A percentile compares a stretch with the other conserved stretches of the same genome.
phyloP scores from a whole-genome alignment of 2,329 filamentous ascomycete genomes.

The Penicillium digitatum region DNA sequence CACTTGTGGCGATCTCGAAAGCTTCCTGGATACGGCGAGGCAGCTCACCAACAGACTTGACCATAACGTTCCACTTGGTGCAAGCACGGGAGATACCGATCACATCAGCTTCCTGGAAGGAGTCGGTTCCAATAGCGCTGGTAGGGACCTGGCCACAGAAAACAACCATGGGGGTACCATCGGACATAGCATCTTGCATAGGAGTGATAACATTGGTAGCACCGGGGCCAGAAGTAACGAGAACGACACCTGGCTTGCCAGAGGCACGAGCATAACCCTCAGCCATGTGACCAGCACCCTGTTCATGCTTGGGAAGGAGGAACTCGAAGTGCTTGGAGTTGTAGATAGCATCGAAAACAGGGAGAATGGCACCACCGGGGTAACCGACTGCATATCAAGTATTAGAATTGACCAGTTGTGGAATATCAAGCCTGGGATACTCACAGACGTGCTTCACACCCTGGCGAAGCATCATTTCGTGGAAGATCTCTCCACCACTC shows the following conservation, averaged over 20 bases:
- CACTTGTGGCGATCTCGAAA: conserved; percentile 94
- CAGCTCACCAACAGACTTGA: conserved; percentile 89
- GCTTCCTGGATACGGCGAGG: conserved; percentile 94
- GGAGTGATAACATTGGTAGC: conserved; percentile 96
- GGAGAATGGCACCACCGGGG: conserved; percentile 91
- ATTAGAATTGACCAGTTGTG: conserved; percentile 5
- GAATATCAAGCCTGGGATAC: conserved; percentile 40
- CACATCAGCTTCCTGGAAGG: conserved; percentile 95
- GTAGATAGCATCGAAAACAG: conserved; percentile 98
- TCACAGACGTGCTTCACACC: conserved; percentile 90
- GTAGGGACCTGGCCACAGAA: conserved; percentile 93
- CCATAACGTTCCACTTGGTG: conserved; percentile 99
- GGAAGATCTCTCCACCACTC: conserved; percentile 93
- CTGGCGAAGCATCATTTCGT: conserved; percentile 97
- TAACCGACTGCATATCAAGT: conserved; percentile 63
- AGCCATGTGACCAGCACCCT: conserved; percentile 98
- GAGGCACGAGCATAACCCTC: conserved; percentile 93
- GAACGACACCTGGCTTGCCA: conserved; percentile 88
- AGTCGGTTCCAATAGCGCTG: conserved; percentile 85
- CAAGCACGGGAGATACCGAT: conserved; percentile 90
- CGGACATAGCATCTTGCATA: conserved; percentile 91
- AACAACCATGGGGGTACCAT: conserved; percentile 93
- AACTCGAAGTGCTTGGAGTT: conserved; percentile 97
- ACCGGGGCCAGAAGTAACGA: conserved; percentile 94
- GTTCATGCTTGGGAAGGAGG: conserved; percentile 90